A percentile compares a stretch with the other conserved stretches of the same genome.
Conservation (phyloP, 2,329 filamentous ascomycete genomes). For the Orbilia blumenaviensis region DNA sequence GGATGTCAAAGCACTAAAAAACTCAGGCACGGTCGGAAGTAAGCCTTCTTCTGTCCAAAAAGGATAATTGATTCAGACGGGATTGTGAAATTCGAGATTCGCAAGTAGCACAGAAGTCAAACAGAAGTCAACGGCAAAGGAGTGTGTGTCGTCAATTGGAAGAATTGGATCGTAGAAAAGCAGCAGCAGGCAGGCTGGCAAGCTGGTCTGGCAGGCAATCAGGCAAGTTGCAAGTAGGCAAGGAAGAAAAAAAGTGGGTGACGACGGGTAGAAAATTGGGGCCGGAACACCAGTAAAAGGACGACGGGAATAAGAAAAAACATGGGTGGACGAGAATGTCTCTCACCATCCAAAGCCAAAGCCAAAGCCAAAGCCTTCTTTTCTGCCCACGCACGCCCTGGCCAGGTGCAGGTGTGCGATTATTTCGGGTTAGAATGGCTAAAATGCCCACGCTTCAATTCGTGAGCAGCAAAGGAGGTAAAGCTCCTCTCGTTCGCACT, state of each 20-base stretch:
- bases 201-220: neutral
- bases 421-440: slow-evolving; percentile 53
- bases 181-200: neutral
- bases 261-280: slow-evolving; percentile 48
- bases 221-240: slow-evolving; percentile 1
- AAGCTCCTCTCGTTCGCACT: slow-evolving; percentile 43
- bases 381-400: slow-evolving; percentile 24
- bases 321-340: slow-evolving; percentile 27
- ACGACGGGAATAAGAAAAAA: slow-evolving; percentile 26
- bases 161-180: slow-evolving; percentile 3
- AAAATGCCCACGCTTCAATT: slow-evolving; percentile 35
- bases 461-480: slow-evolving; percentile 44
- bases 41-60: slow-evolving; percentile 36
- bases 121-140: neutral
- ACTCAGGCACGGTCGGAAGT: slow-evolving; percentile 24
- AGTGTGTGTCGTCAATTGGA: slow-evolving; percentile 8
- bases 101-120: slow-evolving; percentile 20
- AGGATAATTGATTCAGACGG: slow-evolving; percentile 5
- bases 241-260: slow-evolving; percentile 44
- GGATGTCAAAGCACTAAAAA: slow-evolving; percentile 28
- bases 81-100: slow-evolving; percentile 1
- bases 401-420: slow-evolving; percentile 31
- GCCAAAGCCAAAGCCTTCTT: no score
- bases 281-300: slow-evolving; percentile 13
- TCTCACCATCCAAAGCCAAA: slow-evolving; percentile 44